Conservation (phyloP, 352 stramenopile species). For the Phytophthora tentaculata region DNA sequence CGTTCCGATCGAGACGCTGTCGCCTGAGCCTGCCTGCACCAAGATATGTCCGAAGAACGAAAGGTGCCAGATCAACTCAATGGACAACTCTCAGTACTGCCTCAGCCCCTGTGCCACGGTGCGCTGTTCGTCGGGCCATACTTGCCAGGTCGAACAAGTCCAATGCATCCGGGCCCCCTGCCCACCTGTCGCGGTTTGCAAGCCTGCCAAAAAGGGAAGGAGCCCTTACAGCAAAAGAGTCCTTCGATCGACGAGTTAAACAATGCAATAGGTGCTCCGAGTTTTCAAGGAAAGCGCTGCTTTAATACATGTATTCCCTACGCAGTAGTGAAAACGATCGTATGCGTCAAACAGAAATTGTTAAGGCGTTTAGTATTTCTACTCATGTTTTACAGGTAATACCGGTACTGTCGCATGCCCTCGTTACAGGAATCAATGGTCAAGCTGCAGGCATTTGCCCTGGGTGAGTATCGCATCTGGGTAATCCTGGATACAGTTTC, state of each 20-base stretch:
- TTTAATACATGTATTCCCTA: too few relatives aligned
- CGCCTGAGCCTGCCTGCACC: constrained; percentile 12
- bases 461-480: too few relatives aligned
- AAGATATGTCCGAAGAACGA: constrained; percentile 27
- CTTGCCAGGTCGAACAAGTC: constrained; percentile 28
- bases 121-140: constrained; percentile 22
- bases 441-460: too few relatives aligned
- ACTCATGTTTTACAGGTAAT: too few relatives aligned
- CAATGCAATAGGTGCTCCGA: too few relatives aligned
- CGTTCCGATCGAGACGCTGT: constrained; percentile 10
- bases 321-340: too few relatives aligned
- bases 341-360: too few relatives aligned
- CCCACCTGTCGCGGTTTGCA: constrained; percentile 27
- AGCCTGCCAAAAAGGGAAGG: constrained; percentile 17
- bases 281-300: too few relatives aligned
- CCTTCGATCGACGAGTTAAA: constrained; percentile 8
- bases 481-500: too few relatives aligned
- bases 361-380: too few relatives aligned
- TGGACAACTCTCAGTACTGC: constrained; percentile 28
- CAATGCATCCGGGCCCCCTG: constrained; percentile 33
- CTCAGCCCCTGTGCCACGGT: constrained; percentile 25
- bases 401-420: too few relatives aligned
- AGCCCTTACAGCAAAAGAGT: constrained; percentile 4
- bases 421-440: too few relatives aligned
- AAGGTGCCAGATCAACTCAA: constrained; percentile 29